Evolutionary conservation across 2,329 filamentous ascomycete species (phyloP).

Genomic region (Venturia nashicola): DNA sequence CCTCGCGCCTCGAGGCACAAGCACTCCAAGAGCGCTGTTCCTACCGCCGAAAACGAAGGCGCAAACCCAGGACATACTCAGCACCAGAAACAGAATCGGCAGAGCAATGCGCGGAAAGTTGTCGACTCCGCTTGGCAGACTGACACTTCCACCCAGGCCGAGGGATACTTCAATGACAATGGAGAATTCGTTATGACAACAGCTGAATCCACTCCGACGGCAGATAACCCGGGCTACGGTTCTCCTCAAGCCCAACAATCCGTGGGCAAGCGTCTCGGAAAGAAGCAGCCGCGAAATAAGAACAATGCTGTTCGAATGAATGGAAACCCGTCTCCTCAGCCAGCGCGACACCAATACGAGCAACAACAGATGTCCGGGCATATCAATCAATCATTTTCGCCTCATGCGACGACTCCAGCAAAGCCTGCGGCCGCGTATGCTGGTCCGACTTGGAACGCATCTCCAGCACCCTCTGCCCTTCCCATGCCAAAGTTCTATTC

Average conservation of each 20-base stretch:
- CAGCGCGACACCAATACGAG: not conserved
- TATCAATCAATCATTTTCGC: not conserved
- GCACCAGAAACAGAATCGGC: not conserved
- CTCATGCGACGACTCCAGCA: conserved; percentile 11
- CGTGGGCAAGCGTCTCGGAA: not conserved
- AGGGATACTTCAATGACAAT: conserved; percentile 7
- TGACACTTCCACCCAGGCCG: not conserved
- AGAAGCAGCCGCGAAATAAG: conserved; percentile 3
- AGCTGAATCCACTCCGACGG: no score
- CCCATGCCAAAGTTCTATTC: conserved; percentile 84
- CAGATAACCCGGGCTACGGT: not conserved
- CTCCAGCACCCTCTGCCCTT: conserved; percentile 78
- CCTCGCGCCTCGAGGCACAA: conserved; percentile 4
- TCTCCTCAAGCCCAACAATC: conserved; percentile 1
- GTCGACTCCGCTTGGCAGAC: not conserved
- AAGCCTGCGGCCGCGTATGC: conserved; percentile 46
- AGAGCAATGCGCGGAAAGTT: not conserved
- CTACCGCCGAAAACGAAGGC: not conserved
- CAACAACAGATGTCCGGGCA: not conserved
- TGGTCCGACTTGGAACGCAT: conserved; percentile 88
- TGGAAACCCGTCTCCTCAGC: not conserved
- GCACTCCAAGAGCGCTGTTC: not conserved
- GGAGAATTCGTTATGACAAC: not conserved
- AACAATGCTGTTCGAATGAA: not conserved
- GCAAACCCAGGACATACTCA: not conserved